phyloP scores from a whole-genome alignment of 2,329 filamentous ascomycete species.

The Fusarium pininemorale region DNA sequence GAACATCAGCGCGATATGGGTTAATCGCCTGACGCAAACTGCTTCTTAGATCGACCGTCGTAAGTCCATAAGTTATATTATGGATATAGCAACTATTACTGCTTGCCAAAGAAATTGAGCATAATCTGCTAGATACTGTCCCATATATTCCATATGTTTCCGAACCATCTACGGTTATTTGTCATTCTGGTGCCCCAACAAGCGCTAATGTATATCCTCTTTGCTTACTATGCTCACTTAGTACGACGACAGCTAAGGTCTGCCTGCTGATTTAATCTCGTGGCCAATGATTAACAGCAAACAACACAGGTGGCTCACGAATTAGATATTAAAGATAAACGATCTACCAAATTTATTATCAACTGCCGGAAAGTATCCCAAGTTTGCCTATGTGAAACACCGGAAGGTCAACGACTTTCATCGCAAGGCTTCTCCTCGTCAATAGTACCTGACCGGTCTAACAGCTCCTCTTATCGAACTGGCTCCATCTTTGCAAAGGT shows the following conservation, averaged over 20 bases:
- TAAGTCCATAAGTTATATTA: background rate
- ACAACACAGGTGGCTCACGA: no score
- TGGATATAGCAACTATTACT: background rate
- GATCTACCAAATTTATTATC: no score
- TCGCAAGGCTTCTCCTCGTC: no score
- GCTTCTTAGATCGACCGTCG: background rate
- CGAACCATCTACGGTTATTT: accelerated
- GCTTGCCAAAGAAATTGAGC: background rate
- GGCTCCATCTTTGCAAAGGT: background rate
- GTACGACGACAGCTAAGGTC: background rate
- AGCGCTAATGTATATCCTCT: accelerated
- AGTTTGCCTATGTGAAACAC: no score
- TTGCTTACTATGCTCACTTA: background rate
- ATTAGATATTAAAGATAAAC: no score
- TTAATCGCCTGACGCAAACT: background rate
- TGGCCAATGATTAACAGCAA: no score
- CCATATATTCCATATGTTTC: background rate
- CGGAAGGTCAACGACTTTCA: no score
- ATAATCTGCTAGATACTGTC: accelerated
- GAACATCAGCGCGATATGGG: background rate
- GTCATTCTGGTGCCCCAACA: accelerated
- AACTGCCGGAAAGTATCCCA: no score
- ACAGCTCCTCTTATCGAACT: no score
- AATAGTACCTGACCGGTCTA: accelerated
- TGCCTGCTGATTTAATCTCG: background rate